A percentile compares a stretch with the other conserved stretches of the same genome.
Conservation (phyloP, 306 rosid species). For the cucumber (Cucumis sativus) region Cucumber_9930_V3 NC_026661.2:21163501-21164000, state of each 20-base stretch:
- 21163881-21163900: background rate
- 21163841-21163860: background rate
- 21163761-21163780: background rate
- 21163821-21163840: background rate
- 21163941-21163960: background rate
- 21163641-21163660: slow-evolving; percentile 61
- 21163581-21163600: slow-evolving; percentile 5
- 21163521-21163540: no score
- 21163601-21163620: slow-evolving; percentile 37
- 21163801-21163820: no score
- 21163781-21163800: background rate
- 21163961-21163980: no score
- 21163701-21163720: slow-evolving; percentile 17
- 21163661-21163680: slow-evolving; percentile 68
- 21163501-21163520: no score
- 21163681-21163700: slow-evolving; percentile 45
- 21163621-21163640: slow-evolving; percentile 55
- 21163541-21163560: no score
- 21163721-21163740: background rate
- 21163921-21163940: background rate
- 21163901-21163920: background rate
- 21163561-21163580: background rate
- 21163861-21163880: background rate
- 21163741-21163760: background rate
- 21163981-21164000: background rate